Evolutionary conservation across 73 alveolate genomes (phyloP).

Genomic region (Tetrahymena borealis): DNA sequence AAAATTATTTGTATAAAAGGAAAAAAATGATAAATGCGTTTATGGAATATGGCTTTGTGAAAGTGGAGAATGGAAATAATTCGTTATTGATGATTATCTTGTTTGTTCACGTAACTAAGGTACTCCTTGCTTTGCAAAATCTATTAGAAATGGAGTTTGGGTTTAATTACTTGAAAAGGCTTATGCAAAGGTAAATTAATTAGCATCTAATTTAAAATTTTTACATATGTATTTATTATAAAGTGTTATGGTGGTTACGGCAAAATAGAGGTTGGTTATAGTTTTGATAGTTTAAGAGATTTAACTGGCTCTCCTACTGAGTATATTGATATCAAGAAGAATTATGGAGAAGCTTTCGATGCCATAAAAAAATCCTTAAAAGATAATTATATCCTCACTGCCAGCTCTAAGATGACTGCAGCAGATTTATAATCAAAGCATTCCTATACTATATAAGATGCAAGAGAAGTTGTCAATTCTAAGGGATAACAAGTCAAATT

Average conservation of each 20-base stretch:
- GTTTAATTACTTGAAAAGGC: neutral
- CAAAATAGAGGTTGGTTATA: neutral
- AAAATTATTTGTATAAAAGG: neutral
- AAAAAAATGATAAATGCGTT: neutral
- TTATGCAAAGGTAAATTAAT: neutral
- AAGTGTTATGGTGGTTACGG: neutral
- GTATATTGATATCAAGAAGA: neutral
- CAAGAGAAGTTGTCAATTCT: neutral
- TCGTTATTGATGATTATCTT: neutral
- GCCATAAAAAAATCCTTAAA: neutral
- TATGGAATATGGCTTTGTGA: neutral
- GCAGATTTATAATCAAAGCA: neutral
- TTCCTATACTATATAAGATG: neutral
- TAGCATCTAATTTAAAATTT: neutral
- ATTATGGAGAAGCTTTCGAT: neutral
- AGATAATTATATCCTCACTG: neutral
- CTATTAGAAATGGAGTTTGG: neutral
- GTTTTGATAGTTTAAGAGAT: constrained; percentile 1
- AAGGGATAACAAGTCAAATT: neutral
- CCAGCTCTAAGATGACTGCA: neutral
- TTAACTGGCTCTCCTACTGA: neutral
- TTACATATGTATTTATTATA: neutral
- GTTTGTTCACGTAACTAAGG: neutral
- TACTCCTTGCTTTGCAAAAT: neutral
- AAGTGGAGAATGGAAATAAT: neutral